Evolutionary conservation across 1,284 basidiomycete species (phyloP), one percentile per base, ranked within the genome.

Genomic region (Lentinula novae-zelandiae): DNA sequence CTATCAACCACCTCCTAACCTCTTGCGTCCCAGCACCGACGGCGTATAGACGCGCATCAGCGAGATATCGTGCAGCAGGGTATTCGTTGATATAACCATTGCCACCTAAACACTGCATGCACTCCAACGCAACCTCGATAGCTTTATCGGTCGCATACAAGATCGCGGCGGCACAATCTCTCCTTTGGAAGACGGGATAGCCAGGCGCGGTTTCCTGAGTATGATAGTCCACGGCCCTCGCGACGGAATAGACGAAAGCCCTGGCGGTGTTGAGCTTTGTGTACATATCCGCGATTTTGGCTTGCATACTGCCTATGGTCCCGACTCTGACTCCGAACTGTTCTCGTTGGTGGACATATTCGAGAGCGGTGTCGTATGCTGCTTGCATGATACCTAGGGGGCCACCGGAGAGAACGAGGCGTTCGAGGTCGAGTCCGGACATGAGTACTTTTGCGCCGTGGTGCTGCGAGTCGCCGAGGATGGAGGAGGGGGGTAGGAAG

Each of bases 271-370:
- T 92, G 56, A 98, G 78, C 72, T 92, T 94, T 17, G 95, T 97
- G 72, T 97, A 98, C 95, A 98, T 98, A 73, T 98, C 95, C 69
- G 89, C 90, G 55, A 91, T 86, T 70, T 91, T 91, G 58, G 80
- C 89, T 90, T 98, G 96, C 89, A 98, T 95, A 58, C 97, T 75
- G 73, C 98, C 95, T 80, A 98, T 97, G 39, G 90, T 89, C n/a
- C 90, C 96, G 54, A 98, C 82, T 3, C 88, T 85, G 67, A 87
- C 83, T 46, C 89, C 92, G 68, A 98, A 98, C 71, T 98, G 95
- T 73, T 94, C 87, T 65, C 95, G 83, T 63, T 95, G 87, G 72
- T 98, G 95, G 7, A 95, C 84, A 71, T 98, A 98, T 68, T 92
- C 87, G 2, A 96, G 79, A 2, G 93, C 87, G 66, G 90, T 83